phyloP scores from a whole-genome alignment of 345 rosid species.

The Eutrema heterophyllum region DNA sequence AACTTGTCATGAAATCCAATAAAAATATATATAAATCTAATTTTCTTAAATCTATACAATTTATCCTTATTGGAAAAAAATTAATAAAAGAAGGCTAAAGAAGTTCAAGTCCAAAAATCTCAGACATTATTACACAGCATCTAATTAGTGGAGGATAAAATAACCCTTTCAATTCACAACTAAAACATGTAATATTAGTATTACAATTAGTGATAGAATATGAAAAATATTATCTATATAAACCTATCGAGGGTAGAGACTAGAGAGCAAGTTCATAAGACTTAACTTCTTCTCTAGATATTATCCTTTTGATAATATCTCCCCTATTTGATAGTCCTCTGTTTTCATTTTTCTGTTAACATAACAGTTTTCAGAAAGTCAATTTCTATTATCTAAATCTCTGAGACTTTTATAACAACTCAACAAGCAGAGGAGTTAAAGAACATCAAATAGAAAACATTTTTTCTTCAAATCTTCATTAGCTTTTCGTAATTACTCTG shows the following conservation, averaged over 20 bases:
- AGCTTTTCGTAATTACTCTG: background rate
- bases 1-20: background rate
- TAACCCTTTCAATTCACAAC: background rate
- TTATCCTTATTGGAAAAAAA: background rate
- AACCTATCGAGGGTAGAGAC: background rate
- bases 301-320: background rate
- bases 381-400: background rate
- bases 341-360: background rate
- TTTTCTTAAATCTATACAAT: background rate
- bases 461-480: background rate
- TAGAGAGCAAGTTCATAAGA: slow-evolving; percentile 1
- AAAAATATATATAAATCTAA: background rate
- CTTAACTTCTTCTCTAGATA: background rate
- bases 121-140: background rate
- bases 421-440: background rate
- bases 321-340: background rate
- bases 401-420: background rate
- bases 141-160: background rate
- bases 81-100: no score
- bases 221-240: background rate
- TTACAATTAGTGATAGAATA: background rate
- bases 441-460: background rate
- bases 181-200: background rate
- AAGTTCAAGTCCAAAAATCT: background rate
- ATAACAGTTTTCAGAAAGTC: background rate